These are phyloP conservation scores for Plasmodium gaboni DNA, from an alignment of 169 alveolate species.

Conservation along the genomic window DNA sequence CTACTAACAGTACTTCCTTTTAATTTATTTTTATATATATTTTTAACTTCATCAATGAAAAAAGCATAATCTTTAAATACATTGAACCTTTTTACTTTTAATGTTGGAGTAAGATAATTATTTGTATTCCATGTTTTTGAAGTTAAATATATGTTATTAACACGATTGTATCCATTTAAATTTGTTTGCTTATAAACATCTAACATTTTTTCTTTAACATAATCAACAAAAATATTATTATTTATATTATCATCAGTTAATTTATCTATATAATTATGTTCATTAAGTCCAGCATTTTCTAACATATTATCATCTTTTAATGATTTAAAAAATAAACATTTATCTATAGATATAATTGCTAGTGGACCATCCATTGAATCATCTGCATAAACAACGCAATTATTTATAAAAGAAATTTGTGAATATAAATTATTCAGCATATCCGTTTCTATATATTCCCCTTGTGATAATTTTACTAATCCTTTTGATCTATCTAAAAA, in stretches of 20 bases:
- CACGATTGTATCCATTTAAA: conserved; percentile 12
- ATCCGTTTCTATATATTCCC: conserved; percentile 92
- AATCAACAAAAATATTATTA: conserved; percentile 3
- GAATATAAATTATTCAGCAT: conserved; percentile 38
- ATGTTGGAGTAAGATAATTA: conserved; percentile 54
- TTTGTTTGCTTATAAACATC: conserved; percentile 28
- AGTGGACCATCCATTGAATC: conserved; percentile 59
- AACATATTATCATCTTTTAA: conserved; percentile 16
- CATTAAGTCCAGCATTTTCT: background rate
- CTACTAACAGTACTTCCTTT: too few species aligned
- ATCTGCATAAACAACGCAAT: conserved; percentile 68
- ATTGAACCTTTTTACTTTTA: conserved; percentile 24
- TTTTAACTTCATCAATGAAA: conserved; percentile 21
- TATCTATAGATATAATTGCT: conserved; percentile 33
- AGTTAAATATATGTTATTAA: conserved; percentile 29
- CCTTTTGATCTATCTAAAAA: conserved; percentile 95
- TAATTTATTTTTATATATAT: background rate
- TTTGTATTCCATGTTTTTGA: conserved; percentile 24
- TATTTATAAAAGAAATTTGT: conserved; percentile 10
- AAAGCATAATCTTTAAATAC: conserved; percentile 31
- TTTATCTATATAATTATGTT: background rate
- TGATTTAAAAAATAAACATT: conserved; percentile 7
- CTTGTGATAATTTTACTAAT: conserved; percentile 95
- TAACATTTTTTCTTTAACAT: conserved; percentile 31
- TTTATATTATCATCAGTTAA: conserved; percentile 10